Evolutionary conservation across 257 asterid genomes (phyloP), one percentile per base, ranked within the genome.

Genomic region (Solanum bulbocastanum): DNA sequence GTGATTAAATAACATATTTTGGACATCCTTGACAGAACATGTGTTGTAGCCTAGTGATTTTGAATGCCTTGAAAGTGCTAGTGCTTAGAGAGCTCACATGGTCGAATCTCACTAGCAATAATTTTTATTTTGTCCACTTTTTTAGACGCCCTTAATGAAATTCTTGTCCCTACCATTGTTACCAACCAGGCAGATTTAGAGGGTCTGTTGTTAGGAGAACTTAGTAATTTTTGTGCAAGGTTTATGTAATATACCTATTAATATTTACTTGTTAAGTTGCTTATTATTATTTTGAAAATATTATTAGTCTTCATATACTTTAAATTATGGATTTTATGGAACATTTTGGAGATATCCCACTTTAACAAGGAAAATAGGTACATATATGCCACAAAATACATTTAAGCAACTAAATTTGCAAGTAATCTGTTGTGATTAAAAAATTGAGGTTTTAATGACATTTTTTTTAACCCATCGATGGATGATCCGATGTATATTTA

Each of bases 101-200:
- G 15, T 49, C 23, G 23, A 49, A 49, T 49, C 8, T 5, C 60
- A 5, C 9, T 15, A 49, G 60, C 23, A 49, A 49, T 49, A 15
- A 5, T 49, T 49, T 46, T 49, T 4, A 49, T 49, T 14, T 14
- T 49, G 4, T 49, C 14, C 58, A 13, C 58, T 49, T 49, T 46
- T 49, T 1, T 14, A 49, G 58, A 49, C 58, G 5, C 20, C 58
- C 7, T 49, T 49, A 20, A 49, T 49, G 58, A 49, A 49, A 49
- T 49, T 14, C 1, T 0, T 14, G 3, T 8, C 6, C 18, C 56
- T 22, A 15, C 58, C 58, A 49, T 5, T 49, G 0, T 58, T 22
- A 58, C 27, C 68, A 58, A 58, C 27, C 68, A 7, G 25, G 68
- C 4, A 12, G 23, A 58, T 58, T 20, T 58, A 58, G 27, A 58